Percentiles rank a stretch among this genome's conserved stretches.
phyloP scores from a whole-genome alignment of 2,329 filamentous ascomycete species.

The Cladophialophora carrionii region DNA sequence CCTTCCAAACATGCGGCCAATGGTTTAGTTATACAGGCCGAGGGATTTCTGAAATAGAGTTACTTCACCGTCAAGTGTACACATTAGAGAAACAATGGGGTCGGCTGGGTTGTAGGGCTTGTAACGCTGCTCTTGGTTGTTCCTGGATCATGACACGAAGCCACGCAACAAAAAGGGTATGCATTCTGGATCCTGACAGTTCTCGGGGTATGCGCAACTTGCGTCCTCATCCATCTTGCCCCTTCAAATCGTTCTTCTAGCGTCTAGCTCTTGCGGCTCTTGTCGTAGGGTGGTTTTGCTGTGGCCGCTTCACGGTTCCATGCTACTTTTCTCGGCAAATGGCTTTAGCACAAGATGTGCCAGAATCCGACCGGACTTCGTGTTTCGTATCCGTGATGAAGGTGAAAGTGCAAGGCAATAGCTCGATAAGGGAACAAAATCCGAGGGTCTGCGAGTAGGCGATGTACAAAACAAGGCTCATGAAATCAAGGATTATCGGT shows the following conservation, averaged over 20 bases:
- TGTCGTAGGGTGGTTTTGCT: neutral
- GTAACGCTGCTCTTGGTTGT: neutral
- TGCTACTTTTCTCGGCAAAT: neutral
- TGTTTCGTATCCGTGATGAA: neutral
- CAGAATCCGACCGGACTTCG: neutral
- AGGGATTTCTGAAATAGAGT: neutral
- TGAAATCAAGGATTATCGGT: neutral
- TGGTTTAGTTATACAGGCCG: neutral
- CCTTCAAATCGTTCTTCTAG: neutral
- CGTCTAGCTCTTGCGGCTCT: neutral
- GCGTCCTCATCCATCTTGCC: neutral
- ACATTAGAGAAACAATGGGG: neutral
- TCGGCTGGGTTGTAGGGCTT: neutral
- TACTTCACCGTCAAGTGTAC: neutral
- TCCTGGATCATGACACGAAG: neutral
- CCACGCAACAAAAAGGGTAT: neutral
- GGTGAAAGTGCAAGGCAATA: neutral
- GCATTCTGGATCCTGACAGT: neutral
- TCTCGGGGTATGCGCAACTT: neutral
- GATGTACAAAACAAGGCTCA: neutral
- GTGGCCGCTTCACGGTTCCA: neutral
- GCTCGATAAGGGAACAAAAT: neutral
- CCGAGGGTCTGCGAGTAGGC: neutral
- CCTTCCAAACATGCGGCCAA: neutral
- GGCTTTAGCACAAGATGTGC: neutral